Percentiles rank a stretch among this genome's conserved stretches.
Conservation (phyloP, 768 basidiomycete species). For the Rossbeevera mucosa region DNA sequence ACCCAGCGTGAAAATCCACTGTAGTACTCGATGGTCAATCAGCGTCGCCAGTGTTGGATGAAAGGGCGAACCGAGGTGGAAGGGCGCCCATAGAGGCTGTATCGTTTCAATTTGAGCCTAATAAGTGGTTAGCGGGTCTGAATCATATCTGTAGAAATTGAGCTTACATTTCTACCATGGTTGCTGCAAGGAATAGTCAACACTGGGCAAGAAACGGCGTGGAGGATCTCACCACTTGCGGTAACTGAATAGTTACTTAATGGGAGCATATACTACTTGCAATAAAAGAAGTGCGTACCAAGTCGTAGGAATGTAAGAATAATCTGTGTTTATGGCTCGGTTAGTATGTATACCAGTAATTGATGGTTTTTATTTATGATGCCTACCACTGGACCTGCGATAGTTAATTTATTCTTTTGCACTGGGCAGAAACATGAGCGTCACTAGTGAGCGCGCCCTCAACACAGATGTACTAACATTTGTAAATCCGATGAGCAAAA, state of each 20-base stretch:
- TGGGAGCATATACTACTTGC: not conserved
- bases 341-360: not conserved
- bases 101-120: constrained; percentile 14
- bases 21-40: not conserved
- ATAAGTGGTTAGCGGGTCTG: not conserved
- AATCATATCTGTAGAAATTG: not conserved
- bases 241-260: constrained; percentile 7
- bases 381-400: constrained; percentile 18
- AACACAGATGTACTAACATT: constrained; percentile 9
- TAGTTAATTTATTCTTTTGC: constrained; percentile 6
- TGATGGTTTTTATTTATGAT: not conserved
- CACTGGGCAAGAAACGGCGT: not conserved
- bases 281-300: constrained; percentile 4
- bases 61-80: constrained; percentile 11
- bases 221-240: constrained; percentile 15
- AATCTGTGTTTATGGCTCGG: constrained; percentile 5
- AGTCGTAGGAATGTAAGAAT: constrained; percentile 16
- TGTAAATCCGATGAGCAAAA: constrained; percentile 24
- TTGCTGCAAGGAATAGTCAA: constrained; percentile 11
- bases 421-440: constrained; percentile 1
- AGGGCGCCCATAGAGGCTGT: constrained; percentile 1
- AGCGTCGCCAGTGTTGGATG: not conserved
- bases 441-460: not conserved
- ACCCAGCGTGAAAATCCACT: constrained; percentile 47
- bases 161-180: constrained; percentile 20